Conservation (phyloP, 2,329 filamentous ascomycete species). For the Diaporthe longicolla region DNA sequence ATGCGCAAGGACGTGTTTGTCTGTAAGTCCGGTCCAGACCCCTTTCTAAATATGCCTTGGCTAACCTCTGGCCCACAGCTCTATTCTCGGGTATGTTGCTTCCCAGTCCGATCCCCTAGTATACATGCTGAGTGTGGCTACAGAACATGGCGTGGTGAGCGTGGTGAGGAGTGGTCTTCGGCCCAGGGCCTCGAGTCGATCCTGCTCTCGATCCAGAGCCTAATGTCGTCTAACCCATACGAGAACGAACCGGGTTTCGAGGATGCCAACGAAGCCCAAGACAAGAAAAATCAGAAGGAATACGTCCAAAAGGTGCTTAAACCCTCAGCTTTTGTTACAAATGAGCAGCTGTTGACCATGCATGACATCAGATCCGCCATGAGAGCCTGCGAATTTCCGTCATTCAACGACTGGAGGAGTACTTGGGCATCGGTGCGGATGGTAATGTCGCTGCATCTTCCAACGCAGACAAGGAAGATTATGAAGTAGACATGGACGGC, state of each 20-base stretch:
- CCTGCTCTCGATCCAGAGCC: constrained; percentile 93
- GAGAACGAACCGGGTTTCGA: constrained; percentile 97
- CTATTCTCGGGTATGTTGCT: constrained; percentile 81
- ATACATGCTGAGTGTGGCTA: constrained; percentile 31
- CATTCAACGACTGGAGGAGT: constrained; percentile 86
- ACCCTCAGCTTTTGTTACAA: not conserved
- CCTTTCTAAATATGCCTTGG: not conserved
- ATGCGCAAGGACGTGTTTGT: constrained; percentile 91
- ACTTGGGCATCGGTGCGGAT: constrained; percentile 75
- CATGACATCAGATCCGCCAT: constrained; percentile 79
- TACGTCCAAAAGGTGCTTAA: constrained; percentile 83
- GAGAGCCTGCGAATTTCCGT: constrained; percentile 90
- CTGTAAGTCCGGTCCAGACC: constrained; percentile 70
- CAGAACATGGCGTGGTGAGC: constrained; percentile 93
- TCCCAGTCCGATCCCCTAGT: constrained; percentile 40
- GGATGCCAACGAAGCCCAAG: constrained; percentile 74
- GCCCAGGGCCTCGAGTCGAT: constrained; percentile 96
- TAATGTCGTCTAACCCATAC: constrained; percentile 95
- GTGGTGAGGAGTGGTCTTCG: constrained; percentile 95
- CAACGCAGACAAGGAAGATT: constrained; percentile 53
- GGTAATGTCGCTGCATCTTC: constrained; percentile 56
- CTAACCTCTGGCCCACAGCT: constrained; percentile 64
- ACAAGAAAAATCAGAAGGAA: constrained; percentile 80
- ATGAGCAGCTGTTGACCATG: not conserved
- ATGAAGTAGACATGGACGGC: constrained; percentile 65